A percentile compares a stretch with the other conserved stretches of the same genome.
phyloP scores from a whole-genome alignment of 2,329 filamentous ascomycete genomes.

The Penicillium capsulatum region DNA sequence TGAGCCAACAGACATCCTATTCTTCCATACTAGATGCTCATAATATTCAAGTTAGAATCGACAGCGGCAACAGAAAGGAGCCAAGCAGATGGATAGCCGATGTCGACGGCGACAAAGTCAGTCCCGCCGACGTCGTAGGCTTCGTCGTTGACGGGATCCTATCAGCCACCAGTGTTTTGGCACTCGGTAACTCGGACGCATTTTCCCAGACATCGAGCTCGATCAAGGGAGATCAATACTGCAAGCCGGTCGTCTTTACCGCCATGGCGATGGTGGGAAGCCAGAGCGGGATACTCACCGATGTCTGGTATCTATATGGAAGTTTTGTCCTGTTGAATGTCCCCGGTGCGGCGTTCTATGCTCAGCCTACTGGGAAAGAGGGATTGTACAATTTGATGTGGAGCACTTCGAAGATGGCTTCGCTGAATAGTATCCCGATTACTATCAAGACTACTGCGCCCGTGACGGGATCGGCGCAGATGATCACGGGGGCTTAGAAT shows the following conservation, averaged over 20 bases:
- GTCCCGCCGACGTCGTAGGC: background rate
- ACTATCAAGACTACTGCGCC: slow-evolving; percentile 3
- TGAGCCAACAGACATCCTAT: background rate
- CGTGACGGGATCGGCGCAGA: background rate
- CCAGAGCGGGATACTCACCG: background rate
- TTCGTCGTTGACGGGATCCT: background rate
- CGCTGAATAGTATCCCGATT: slow-evolving; percentile 1
- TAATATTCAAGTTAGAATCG: background rate
- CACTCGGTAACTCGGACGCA: background rate
- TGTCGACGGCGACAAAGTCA: background rate
- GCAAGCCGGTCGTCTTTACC: background rate
- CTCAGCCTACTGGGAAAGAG: background rate
- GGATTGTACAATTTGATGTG: slow-evolving; percentile 2
- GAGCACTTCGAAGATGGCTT: background rate
- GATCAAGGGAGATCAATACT: background rate
- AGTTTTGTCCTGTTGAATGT: slow-evolving; percentile 3
- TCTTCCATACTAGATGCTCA: background rate
- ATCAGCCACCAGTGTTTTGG: background rate
- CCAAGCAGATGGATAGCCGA: background rate
- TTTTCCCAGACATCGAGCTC: too few species aligned
- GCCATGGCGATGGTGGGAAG: background rate
- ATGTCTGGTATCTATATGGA: slow-evolving; percentile 8
- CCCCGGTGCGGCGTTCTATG: slow-evolving; percentile 3
- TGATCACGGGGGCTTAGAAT: background rate
- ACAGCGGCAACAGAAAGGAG: too few species aligned